Percentiles rank a stretch among this genome's conserved stretches.
Evolutionary conservation across 2,329 filamentous ascomycete genomes (phyloP).

Genomic region (Talaromyces pinophilus): DNA sequence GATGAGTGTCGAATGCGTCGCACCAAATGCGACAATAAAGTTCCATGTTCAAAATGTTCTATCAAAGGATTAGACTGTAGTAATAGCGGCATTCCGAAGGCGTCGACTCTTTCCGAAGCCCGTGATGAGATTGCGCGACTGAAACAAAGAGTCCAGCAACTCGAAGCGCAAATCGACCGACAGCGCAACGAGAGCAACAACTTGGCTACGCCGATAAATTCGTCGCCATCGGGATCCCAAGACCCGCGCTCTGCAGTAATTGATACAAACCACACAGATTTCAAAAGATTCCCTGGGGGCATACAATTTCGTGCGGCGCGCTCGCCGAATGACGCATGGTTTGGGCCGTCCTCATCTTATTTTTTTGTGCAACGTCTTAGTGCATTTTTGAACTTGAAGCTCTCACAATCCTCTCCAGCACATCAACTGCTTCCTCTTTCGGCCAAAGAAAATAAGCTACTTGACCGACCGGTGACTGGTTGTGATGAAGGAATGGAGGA

Average conservation of each 20-base stretch:
- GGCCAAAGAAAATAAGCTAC: conserved; percentile 1
- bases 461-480: conserved; percentile 2
- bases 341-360: conserved; percentile 17
- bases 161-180: conserved; percentile 13
- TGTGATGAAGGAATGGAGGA: conserved; percentile 1
- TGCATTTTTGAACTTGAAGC: background rate
- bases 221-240: background rate
- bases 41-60: conserved; percentile 18
- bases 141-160: conserved; percentile 19
- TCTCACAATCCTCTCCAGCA: background rate
- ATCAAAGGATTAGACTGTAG: conserved; percentile 7
- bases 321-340: conserved; percentile 17
- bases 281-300: conserved; percentile 4
- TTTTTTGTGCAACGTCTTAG: conserved; percentile 12
- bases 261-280: background rate
- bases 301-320: conserved; percentile 11
- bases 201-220: background rate
- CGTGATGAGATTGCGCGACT: conserved; percentile 2
- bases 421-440: conserved; percentile 13
- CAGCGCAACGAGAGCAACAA: background rate
- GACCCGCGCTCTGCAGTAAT: background rate
- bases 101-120: conserved; percentile 10
- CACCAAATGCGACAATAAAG: conserved; percentile 21
- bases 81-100: background rate
- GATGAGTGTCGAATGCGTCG: conserved; percentile 21